Conservation (phyloP, 805 yeast species). For the Scheffersomyces ergatensis region DNA sequence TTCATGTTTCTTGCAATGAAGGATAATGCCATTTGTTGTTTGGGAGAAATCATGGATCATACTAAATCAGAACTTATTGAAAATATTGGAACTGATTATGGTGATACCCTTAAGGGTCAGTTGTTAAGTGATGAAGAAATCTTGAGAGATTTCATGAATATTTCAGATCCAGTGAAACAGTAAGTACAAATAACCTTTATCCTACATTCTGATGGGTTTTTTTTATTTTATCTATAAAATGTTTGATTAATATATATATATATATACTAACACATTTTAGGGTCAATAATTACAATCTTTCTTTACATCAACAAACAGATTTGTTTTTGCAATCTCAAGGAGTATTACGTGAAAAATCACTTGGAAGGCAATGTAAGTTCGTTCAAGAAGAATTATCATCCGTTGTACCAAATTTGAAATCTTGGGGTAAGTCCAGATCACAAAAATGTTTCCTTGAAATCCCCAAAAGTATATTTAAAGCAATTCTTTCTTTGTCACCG, state of each 20-base stretch:
- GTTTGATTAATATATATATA: no score
- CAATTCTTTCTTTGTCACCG: background rate
- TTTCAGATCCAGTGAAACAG: background rate
- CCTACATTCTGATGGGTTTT: no score
- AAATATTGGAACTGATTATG: background rate
- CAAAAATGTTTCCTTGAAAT: background rate
- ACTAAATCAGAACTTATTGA: background rate
- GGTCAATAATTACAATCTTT: no score
- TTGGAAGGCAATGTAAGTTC: background rate
- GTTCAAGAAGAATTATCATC: background rate
- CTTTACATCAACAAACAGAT: background rate
- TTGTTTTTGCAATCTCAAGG: background rate
- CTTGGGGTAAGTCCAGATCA: background rate
- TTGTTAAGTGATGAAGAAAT: conserved; percentile 1
- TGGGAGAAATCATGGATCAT: conserved; percentile 4
- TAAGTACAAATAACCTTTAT: no score
- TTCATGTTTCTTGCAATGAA: background rate
- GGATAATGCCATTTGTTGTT: conserved; percentile 2
- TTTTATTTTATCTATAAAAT: background rate
- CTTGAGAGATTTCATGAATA: conserved; percentile 1
- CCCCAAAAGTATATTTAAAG: background rate
- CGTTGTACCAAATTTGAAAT: background rate
- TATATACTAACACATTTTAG: no score
- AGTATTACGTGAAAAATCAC: background rate
- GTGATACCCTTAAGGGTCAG: background rate